A percentile compares a stretch with the other conserved stretches of the same genome.
Conservation (phyloP, 192 early-diverging fungal genomes). For the Anaeromyces robustus region DNA sequence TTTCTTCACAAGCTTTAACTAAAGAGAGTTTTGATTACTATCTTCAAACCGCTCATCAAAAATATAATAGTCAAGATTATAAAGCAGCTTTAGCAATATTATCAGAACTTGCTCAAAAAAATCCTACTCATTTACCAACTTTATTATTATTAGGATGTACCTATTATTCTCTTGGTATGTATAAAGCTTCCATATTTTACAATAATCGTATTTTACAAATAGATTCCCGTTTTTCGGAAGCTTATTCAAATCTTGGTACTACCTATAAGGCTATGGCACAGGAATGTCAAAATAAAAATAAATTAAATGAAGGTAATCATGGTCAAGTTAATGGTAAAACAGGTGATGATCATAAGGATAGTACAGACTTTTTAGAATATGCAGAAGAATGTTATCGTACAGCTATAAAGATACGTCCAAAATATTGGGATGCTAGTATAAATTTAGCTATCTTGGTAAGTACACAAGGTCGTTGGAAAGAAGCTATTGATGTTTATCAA, state of each 20-base stretch:
- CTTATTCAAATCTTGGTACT: conserved; percentile 81
- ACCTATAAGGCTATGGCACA: conserved; percentile 67
- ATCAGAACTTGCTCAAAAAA: conserved; percentile 7
- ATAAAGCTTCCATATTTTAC: conserved; percentile 56
- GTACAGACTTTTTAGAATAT: conserved; percentile 13
- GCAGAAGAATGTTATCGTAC: conserved; percentile 75
- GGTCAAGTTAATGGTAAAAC: not conserved
- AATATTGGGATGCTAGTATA: conserved; percentile 85
- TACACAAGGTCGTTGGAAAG: conserved; percentile 38
- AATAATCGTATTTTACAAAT: conserved; percentile 67
- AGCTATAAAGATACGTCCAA: conserved; percentile 66
- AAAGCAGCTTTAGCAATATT: conserved; percentile 16
- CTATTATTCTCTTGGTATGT: conserved; percentile 61
- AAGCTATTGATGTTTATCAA: conserved; percentile 70
- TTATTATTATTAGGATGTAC: conserved; percentile 74
- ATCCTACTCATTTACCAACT: conserved; percentile 55
- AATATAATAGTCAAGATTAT: conserved; percentile 20
- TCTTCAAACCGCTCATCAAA: conserved; percentile 18
- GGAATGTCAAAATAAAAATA: conserved; percentile 4
- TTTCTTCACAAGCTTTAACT: conserved; percentile 17
- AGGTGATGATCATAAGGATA: not conserved
- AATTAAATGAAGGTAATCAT: not conserved
- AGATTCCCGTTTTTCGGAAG: conserved; percentile 76
- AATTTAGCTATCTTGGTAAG: conserved; percentile 73
- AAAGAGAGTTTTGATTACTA: not conserved